Percentiles rank a stretch among this genome's conserved stretches.
Conservation (phyloP, 139 green algal species). For the Tetraselmis striata region DNA sequence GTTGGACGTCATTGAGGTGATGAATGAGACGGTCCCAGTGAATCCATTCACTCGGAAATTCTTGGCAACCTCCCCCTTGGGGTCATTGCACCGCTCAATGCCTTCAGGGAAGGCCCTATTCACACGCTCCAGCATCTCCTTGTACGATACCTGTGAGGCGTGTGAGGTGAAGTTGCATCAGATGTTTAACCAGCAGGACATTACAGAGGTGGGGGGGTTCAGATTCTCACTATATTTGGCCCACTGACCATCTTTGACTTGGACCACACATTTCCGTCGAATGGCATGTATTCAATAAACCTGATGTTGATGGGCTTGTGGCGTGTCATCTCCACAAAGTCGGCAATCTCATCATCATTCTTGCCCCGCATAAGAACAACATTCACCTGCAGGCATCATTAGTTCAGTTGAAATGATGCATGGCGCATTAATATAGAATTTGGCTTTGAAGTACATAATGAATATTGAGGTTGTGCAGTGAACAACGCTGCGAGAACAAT, state of each 20-base stretch:
- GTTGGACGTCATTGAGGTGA: conserved; percentile 93
- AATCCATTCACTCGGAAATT: conserved; percentile 80
- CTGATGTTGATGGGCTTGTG: conserved; percentile 86
- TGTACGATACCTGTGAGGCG: conserved; percentile 58
- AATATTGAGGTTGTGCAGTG: too few species aligned
- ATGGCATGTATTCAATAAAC: conserved; percentile 99
- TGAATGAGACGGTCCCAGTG: conserved; percentile 81
- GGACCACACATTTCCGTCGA: conserved; percentile 95
- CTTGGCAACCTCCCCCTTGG: conserved; percentile 81
- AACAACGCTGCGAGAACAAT: not conserved
- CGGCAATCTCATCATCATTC: conserved; percentile 94
- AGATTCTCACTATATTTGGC: too few species aligned
- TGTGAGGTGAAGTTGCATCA: not conserved
- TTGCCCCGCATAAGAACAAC: conserved; percentile 93
- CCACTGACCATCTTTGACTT: conserved; percentile 71
- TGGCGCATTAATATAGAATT: too few species aligned
- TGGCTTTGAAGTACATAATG: too few species aligned
- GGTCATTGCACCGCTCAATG: conserved; percentile 47
- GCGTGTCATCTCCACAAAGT: conserved; percentile 89
- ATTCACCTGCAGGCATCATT: conserved; percentile 78
- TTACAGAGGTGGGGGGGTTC: too few species aligned
- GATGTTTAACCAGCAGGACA: too few species aligned
- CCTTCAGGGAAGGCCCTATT: conserved; percentile 17
- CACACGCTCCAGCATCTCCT: conserved; percentile 52
- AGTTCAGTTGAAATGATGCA: too few species aligned